Percentiles rank a stretch among this genome's conserved stretches.
These are phyloP conservation scores for Penicillium psychrofluorescens DNA, from an alignment of 495 filamentous ascomycete genomes.

Conservation along the genomic window DNA sequence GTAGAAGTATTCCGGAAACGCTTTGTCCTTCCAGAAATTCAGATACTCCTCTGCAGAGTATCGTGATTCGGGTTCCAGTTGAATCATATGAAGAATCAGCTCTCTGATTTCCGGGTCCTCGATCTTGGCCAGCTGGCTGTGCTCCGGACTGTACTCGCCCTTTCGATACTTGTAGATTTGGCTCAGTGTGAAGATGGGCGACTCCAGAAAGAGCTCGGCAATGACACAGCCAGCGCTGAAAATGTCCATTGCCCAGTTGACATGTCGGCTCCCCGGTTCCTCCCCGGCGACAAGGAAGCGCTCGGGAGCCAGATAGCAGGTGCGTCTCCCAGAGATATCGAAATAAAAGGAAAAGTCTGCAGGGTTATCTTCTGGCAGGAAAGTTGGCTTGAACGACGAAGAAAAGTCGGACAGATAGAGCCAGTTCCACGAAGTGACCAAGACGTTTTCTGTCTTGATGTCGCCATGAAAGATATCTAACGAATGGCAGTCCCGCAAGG, in stretches of 20 bases:
- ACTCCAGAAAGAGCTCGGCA: conserved; percentile 93
- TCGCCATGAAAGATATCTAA: conserved; percentile 93
- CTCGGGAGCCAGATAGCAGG: conserved; percentile 96
- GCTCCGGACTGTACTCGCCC: conserved; percentile 83
- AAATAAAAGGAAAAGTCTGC: conserved; percentile 98
- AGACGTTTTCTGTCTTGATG: conserved; percentile 94
- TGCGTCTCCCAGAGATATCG: conserved; percentile 82
- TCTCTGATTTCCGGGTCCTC: conserved; percentile 81
- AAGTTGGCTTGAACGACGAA: conserved; percentile 89
- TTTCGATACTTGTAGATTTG: conserved; percentile 92
- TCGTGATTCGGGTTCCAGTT: conserved; percentile 80
- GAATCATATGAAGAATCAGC: conserved; percentile 91
- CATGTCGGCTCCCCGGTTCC: conserved; percentile 50
- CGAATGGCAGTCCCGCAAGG: conserved; percentile 83
- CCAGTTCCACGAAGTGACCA: conserved; percentile 99
- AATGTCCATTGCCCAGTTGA: conserved; percentile 97
- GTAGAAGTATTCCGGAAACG: conserved; percentile 94
- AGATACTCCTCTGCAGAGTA: conserved; percentile 94
- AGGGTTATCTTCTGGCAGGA: conserved; percentile 92
- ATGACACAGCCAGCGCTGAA: conserved; percentile 98
- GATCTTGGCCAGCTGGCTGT: conserved; percentile 74
- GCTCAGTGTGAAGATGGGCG: conserved; percentile 84
- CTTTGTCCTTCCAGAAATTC: conserved; percentile 83
- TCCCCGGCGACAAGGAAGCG: conserved; percentile 70
- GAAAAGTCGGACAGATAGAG: conserved; percentile 96